A percentile compares a stretch with the other conserved stretches of the same genome.
Conservation (phyloP, 768 basidiomycete genomes). For the Rhodotorula taiwanensis region DNA sequence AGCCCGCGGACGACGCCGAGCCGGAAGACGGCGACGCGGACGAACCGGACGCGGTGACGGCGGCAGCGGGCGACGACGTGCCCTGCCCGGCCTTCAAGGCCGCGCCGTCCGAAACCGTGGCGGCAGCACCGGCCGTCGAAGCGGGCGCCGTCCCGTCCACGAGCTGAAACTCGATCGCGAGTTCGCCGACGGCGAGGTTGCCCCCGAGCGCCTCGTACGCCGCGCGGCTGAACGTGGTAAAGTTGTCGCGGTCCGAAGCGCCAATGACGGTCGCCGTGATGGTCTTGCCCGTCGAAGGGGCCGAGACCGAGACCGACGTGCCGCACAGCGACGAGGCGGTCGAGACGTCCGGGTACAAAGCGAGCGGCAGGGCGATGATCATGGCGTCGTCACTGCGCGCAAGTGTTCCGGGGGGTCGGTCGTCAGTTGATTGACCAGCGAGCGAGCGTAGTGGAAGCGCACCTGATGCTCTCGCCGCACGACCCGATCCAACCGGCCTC, state of each 20-base stretch:
- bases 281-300: slow-evolving; percentile 19
- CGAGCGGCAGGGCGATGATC: slow-evolving; percentile 21
- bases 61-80: no score
- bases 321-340: slow-evolving; percentile 17
- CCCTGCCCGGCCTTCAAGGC: no score
- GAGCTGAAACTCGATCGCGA: slow-evolving; percentile 22
- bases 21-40: neutral
- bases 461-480: slow-evolving; percentile 18
- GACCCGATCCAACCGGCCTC: slow-evolving; percentile 21
- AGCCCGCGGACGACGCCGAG: neutral
- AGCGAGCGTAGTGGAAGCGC: neutral
- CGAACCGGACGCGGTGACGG: no score
- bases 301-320: slow-evolving; percentile 4
- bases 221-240: slow-evolving; percentile 11
- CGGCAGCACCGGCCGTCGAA: no score
- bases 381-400: slow-evolving; percentile 6
- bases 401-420: neutral
- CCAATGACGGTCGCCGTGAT: slow-evolving; percentile 17
- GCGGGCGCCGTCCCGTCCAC: slow-evolving; percentile 5
- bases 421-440: neutral
- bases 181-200: slow-evolving; percentile 16
- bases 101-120: no score
- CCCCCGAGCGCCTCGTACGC: slow-evolving; percentile 18
- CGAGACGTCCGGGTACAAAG: slow-evolving; percentile 18
- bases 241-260: slow-evolving; percentile 17